Conservation (phyloP, 169 alveolate genomes). For the Pseudocohnilembus persalinus region DNA sequence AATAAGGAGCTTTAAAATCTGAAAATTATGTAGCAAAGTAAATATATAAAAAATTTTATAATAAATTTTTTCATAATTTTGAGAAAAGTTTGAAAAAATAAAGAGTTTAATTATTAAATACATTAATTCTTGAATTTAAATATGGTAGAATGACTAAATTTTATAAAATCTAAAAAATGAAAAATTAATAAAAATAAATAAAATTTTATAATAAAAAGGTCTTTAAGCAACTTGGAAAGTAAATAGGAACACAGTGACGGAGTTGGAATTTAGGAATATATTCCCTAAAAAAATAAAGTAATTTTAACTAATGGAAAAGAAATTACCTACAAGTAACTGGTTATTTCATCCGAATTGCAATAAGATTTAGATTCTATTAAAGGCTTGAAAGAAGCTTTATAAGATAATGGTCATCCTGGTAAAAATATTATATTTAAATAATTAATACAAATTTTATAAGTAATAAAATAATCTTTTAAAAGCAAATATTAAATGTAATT, state of each 20-base stretch:
- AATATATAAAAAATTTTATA: too few relatives aligned
- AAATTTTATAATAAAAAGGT: not conserved
- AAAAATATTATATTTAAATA: too few relatives aligned
- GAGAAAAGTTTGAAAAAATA: too few relatives aligned
- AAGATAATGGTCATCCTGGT: constrained; percentile 39
- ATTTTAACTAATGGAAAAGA: constrained; percentile 42
- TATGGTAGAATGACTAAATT: too few relatives aligned
- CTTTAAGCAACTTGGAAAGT: not conserved
- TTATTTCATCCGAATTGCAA: constrained; percentile 34
- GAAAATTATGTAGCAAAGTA: not conserved
- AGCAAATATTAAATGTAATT: too few relatives aligned
- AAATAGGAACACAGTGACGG: not conserved
- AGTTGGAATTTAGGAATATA: constrained; percentile 17
- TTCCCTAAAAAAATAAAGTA: constrained; percentile 44
- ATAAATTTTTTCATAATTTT: too few relatives aligned
- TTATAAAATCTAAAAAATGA: too few relatives aligned
- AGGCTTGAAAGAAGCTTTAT: constrained; percentile 44
- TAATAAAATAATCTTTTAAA: not conserved
- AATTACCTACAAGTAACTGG: constrained; percentile 43
- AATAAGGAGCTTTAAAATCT: not conserved
- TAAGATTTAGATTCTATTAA: constrained; percentile 24
- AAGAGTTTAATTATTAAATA: too few relatives aligned
- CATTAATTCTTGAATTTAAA: too few relatives aligned
- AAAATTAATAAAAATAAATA: too few relatives aligned
- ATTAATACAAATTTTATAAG: too few relatives aligned